Evolutionary conservation across 1,139 yeast genomes (phyloP).

Genomic region (Pichia sp.): DNA sequence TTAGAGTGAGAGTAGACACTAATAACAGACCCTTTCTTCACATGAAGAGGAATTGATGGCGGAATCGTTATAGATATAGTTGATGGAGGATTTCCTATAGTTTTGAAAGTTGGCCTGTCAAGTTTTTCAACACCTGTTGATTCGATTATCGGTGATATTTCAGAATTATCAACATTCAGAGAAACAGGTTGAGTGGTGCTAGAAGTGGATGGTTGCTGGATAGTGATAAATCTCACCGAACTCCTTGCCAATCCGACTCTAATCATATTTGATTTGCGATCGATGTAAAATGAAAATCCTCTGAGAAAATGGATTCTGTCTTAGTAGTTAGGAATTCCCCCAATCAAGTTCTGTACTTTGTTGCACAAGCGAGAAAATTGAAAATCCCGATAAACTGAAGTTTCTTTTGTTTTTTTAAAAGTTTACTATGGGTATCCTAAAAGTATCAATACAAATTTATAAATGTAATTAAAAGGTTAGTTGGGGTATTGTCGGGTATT

Average conservation of each 20-base stretch:
- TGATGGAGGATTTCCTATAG: conserved; percentile 40
- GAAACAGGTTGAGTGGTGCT: conserved; percentile 9
- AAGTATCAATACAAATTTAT: too few species aligned
- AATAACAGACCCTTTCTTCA: conserved; percentile 42
- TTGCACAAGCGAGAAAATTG: too few species aligned
- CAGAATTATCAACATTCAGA: conserved; percentile 11
- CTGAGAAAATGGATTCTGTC: too few species aligned
- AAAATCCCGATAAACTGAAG: too few species aligned
- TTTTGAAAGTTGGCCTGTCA: conserved; percentile 27
- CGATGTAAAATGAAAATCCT: not conserved
- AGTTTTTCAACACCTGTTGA: not conserved
- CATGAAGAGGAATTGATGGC: conserved; percentile 48
- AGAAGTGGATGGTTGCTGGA: conserved; percentile 22
- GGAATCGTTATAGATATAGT: conserved; percentile 42
- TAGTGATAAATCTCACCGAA: conserved; percentile 20
- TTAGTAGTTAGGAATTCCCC: too few species aligned
- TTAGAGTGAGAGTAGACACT: conserved; percentile 30
- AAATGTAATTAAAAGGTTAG: too few species aligned
- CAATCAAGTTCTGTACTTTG: too few species aligned
- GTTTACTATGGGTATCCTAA: too few species aligned
- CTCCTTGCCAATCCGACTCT: not conserved
- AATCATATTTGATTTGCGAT: not conserved
- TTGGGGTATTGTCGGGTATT: too few species aligned
- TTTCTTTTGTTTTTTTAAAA: too few species aligned
- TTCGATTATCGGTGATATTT: conserved; percentile 12